Conservation (phyloP, 768 basidiomycete species). For the Tricholoma furcatifolium region DNA sequence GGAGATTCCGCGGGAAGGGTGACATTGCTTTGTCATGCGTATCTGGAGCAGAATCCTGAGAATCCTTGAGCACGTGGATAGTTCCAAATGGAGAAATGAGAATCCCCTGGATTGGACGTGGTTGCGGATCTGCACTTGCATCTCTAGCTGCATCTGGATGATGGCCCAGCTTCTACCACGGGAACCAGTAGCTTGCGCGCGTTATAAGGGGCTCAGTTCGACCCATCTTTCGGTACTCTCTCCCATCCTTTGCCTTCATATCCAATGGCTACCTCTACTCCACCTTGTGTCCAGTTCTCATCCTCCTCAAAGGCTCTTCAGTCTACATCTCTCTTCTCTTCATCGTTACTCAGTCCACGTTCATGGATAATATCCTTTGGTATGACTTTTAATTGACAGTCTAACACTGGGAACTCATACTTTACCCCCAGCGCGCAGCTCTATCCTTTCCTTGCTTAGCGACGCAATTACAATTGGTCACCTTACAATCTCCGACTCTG, state of each 20-base stretch:
- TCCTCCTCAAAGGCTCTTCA: slow-evolving; percentile 42
- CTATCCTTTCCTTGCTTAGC: slow-evolving; percentile 57
- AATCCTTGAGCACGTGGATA: slow-evolving; percentile 7
- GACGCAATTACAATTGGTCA: slow-evolving; percentile 58
- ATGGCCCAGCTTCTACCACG: slow-evolving; percentile 24
- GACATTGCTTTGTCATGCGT: not conserved
- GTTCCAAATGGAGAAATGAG: slow-evolving; percentile 15
- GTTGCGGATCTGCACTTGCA: slow-evolving; percentile 34
- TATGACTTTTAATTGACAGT: slow-evolving; percentile 22
- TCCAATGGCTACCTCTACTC: slow-evolving; percentile 37
- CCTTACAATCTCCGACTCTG: slow-evolving; percentile 60
- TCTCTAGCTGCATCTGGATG: slow-evolving; percentile 23
- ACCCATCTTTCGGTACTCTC: slow-evolving; percentile 27
- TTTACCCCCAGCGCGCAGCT: slow-evolving; percentile 49
- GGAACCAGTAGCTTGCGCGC: slow-evolving; percentile 28
- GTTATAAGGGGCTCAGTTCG: slow-evolving; percentile 26
- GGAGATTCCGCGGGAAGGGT: slow-evolving; percentile 8
- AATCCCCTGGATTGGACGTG: slow-evolving; percentile 20
- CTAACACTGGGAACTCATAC: slow-evolving; percentile 5
- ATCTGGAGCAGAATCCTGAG: slow-evolving; percentile 7
- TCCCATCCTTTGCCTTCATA: slow-evolving; percentile 20
- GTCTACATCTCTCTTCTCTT: slow-evolving; percentile 42
- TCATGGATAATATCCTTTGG: slow-evolving; percentile 53
- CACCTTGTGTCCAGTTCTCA: slow-evolving; percentile 42
- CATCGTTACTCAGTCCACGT: slow-evolving; percentile 43